Evolutionary conservation across 495 filamentous ascomycete genomes (phyloP), one percentile per base, ranked within the genome.

Genomic region (Delitschia confertaspora): DNA sequence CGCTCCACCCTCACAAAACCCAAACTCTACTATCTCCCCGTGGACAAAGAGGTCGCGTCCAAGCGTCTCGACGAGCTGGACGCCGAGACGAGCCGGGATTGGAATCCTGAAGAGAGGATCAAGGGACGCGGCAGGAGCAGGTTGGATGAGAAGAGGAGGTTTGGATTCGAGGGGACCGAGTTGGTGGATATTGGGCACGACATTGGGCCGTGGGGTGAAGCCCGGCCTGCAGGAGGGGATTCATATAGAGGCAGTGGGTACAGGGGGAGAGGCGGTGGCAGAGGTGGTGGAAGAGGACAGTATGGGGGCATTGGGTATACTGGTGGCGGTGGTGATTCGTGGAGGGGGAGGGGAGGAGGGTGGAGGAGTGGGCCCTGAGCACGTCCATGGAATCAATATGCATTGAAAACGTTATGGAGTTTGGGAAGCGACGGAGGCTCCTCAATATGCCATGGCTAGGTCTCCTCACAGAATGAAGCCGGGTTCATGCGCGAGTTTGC

Each of bases 101-200:
- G 60, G 57, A 4, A 33, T 4, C 41, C 47, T 5, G 52, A 51
- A 9, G 40, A 42, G 7, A 19, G 14, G 14, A 25, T 45, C n/a
- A 31, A 37, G 18, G 47, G 52, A 6, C 40, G 52, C 6, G 52
- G 52, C 0, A 21, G 27, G 25, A 48, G 22, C 38, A 34, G 18
- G 18, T 21, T 48, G 25, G 76, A 76, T 30, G 76, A 85, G 18
- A 78, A 78, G 60, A 74, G 82, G 36, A 70, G 83, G 22, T 89
- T 82, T 59, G 81, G 78, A 0, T 95, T 93, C 55, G 69, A 82
- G 42, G 73, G 69, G 0, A 75, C 80, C 46, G 32, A 60, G 0
- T 71, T 93, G 33, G 82, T 93, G 33, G 85, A 93, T 61, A 65
- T 74, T 46, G 88, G 86, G 2, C 72, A 73, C 4, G 86, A 93